phyloP scores from a whole-genome alignment of 2,329 filamentous ascomycete genomes.

The Colletotrichum tofieldiae region DNA sequence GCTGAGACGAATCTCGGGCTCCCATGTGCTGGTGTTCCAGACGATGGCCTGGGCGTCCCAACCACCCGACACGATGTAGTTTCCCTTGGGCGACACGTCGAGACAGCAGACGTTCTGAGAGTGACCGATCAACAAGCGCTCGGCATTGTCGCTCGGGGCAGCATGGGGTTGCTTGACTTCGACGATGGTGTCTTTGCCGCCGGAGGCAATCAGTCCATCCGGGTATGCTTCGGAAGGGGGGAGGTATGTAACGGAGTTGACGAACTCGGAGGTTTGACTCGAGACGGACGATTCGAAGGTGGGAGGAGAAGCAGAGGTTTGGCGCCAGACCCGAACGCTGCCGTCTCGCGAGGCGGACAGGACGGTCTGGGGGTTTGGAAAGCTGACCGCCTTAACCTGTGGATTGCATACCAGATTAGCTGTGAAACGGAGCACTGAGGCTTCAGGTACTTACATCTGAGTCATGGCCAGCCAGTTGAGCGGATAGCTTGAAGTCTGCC shows the following conservation, averaged over 20 bases:
- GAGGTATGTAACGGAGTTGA: slow-evolving; percentile 87
- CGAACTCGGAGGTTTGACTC: slow-evolving; percentile 85
- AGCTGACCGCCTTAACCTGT: slow-evolving; percentile 89
- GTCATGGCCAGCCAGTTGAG: slow-evolving; percentile 89
- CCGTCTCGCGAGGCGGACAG: slow-evolving; percentile 93
- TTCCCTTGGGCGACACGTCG: slow-evolving; percentile 81
- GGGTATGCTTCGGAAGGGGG: slow-evolving; percentile 78
- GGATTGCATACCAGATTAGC: slow-evolving; percentile 26
- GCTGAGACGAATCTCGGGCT: slow-evolving; percentile 76
- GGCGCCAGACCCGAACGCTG: slow-evolving; percentile 89
- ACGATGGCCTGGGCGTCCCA: slow-evolving; percentile 93
- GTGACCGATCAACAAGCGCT: slow-evolving; percentile 90
- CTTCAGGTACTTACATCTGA: slow-evolving; percentile 80
- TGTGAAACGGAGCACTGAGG: slow-evolving; percentile 19
- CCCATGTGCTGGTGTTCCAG: slow-evolving; percentile 91
- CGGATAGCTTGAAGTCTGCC: slow-evolving; percentile 93
- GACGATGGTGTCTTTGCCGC: slow-evolving; percentile 93
- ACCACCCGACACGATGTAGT: slow-evolving; percentile 88
- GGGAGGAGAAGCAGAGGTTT: slow-evolving; percentile 75
- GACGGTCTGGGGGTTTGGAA: slow-evolving; percentile 79
- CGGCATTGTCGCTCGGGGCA: slow-evolving; percentile 80
- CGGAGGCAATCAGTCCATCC: slow-evolving; percentile 87
- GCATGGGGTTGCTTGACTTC: slow-evolving; percentile 85
- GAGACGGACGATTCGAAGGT: slow-evolving; percentile 84
- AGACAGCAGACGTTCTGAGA: slow-evolving; percentile 89